These are phyloP conservation scores for Aureobasidium sp. DNA, from an alignment of 2,329 filamentous ascomycete genomes.

Conservation along the genomic window DNA sequence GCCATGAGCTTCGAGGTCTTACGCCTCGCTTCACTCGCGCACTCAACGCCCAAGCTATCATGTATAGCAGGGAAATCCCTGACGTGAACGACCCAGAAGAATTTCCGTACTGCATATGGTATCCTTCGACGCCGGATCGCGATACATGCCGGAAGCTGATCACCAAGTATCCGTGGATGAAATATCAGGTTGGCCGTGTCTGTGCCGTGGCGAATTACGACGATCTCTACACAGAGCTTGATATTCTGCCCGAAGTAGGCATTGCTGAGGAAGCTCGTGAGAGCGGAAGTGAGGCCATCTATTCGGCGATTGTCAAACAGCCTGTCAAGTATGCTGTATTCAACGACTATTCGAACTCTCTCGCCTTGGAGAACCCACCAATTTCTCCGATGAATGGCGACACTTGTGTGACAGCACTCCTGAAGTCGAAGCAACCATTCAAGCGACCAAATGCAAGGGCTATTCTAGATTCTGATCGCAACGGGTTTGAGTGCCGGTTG, in stretches of 20 bases:
- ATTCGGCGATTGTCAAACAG: slow-evolving; percentile 25
- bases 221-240: slow-evolving; percentile 32
- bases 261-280: slow-evolving; percentile 39
- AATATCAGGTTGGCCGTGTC: slow-evolving; percentile 35
- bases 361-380: slow-evolving; percentile 18
- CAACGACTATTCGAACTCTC: slow-evolving; percentile 31
- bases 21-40: slow-evolving; percentile 21
- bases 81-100: slow-evolving; percentile 22
- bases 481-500: neutral
- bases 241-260: slow-evolving; percentile 34
- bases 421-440: slow-evolving; percentile 21
- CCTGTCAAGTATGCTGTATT: slow-evolving; percentile 29
- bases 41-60: slow-evolving; percentile 32
- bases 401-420: slow-evolving; percentile 27
- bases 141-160: slow-evolving; percentile 32
- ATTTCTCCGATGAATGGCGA: slow-evolving; percentile 30
- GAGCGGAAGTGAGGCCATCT: slow-evolving; percentile 18
- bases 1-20: slow-evolving; percentile 14
- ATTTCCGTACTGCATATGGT: slow-evolving; percentile 39
- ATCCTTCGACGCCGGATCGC: slow-evolving; percentile 33
- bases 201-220: slow-evolving; percentile 36
- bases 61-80: slow-evolving; percentile 31
- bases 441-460: neutral
- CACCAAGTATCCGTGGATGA: slow-evolving; percentile 25
- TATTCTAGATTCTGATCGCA: neutral